phyloP scores from a whole-genome alignment of 140 eudicot genomes.

The Erigeron philadelphicus region DNA sequence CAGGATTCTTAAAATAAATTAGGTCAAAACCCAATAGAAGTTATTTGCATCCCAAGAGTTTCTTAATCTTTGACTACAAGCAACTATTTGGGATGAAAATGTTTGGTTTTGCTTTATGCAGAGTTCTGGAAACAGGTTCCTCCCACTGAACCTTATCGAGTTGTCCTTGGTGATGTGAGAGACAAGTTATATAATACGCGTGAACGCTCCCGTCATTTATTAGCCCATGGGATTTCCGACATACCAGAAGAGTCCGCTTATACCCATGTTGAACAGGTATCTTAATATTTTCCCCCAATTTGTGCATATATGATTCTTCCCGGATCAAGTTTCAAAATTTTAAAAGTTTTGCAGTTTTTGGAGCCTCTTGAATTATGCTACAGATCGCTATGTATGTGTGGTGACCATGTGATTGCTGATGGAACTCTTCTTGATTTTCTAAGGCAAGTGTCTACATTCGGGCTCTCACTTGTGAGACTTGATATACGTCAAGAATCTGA shows the following conservation, averaged over 20 bases:
- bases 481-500: conserved; percentile 98
- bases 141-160: conserved; percentile 85
- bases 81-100: not conserved
- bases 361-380: conserved; percentile 97
- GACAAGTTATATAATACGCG: conserved; percentile 87
- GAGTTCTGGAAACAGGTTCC: conserved; percentile 96
- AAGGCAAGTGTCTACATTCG: conserved; percentile 92
- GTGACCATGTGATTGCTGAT: conserved; percentile 80
- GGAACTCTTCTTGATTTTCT: conserved; percentile 91
- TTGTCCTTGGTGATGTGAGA: conserved; percentile 89
- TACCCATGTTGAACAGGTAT: conserved; percentile 73
- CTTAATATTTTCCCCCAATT: not conserved
- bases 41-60: not conserved
- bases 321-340: not conserved
- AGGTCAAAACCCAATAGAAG: too few relatives aligned
- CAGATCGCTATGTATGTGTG: conserved; percentile 78
- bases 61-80: not conserved
- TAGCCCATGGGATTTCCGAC: conserved; percentile 73
- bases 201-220: conserved; percentile 83
- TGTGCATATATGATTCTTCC: conserved; percentile 11
- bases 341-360: conserved; percentile 54
- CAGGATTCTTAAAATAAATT: too few relatives aligned
- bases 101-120: conserved; percentile 24
- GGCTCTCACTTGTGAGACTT: conserved; percentile 79
- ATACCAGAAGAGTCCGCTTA: conserved; percentile 80